Evolutionary conservation across 306 rosid genomes (phyloP).

Genomic region (Carpinus viminea): DNA sequence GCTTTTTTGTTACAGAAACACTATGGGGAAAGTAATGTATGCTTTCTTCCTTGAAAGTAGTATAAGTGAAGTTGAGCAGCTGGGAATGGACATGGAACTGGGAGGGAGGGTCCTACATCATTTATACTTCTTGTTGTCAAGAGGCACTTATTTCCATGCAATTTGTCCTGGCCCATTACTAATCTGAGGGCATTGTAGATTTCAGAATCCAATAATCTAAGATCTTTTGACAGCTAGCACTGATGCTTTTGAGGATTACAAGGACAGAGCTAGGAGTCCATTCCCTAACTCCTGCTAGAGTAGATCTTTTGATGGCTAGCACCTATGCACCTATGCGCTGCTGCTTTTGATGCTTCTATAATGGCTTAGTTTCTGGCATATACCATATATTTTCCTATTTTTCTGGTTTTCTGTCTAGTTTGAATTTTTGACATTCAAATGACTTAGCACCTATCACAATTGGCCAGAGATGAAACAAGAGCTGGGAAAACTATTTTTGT

Average conservation of each 20-base stretch:
- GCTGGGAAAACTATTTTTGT: neutral
- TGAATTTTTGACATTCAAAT: neutral
- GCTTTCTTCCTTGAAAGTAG: neutral
- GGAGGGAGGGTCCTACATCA: neutral
- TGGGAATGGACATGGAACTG: slow-evolving; percentile 1
- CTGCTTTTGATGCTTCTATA: neutral
- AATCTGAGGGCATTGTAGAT: neutral
- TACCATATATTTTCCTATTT: neutral
- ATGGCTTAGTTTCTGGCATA: neutral
- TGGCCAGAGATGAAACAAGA: neutral
- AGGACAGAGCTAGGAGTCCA: neutral
- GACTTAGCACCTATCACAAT: too few relatives aligned
- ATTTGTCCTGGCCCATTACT: neutral
- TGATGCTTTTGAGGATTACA: neutral
- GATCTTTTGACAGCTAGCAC: neutral
- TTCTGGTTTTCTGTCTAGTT: neutral
- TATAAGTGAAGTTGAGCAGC: neutral
- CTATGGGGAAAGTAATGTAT: neutral
- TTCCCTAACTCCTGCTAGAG: neutral
- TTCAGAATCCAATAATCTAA: neutral
- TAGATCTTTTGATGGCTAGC: neutral
- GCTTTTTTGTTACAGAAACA: slow-evolving; percentile 19
- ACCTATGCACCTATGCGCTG: neutral
- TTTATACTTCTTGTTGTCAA: neutral
- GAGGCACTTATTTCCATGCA: neutral